phyloP scores from a whole-genome alignment of 257 asterid genomes.

The Schizonepeta tenuifolia region DNA sequence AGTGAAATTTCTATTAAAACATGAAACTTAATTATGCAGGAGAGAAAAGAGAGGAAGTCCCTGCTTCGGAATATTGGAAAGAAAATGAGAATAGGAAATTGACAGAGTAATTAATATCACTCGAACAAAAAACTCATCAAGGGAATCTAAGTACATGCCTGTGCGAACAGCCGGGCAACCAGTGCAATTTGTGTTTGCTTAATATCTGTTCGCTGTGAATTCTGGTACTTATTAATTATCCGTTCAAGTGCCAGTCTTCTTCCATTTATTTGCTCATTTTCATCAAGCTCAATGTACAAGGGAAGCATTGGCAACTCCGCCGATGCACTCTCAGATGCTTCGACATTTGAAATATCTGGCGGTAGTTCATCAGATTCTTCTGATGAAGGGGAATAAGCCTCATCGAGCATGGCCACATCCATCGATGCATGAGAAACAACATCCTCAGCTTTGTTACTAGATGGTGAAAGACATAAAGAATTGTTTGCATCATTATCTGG shows the following conservation, averaged over 20 bases:
- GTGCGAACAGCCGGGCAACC: conserved; percentile 90
- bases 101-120: conserved; percentile 14
- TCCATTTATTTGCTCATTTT: conserved; percentile 58
- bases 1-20: conserved; percentile 25
- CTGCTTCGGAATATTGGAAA: conserved; percentile 30
- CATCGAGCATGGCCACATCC: conserved; percentile 53
- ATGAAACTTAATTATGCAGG: conserved; percentile 24
- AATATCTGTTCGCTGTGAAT: conserved; percentile 55
- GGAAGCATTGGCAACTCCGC: conserved; percentile 68
- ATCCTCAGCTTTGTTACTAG: conserved; percentile 56
- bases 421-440: conserved; percentile 41
- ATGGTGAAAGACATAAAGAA: conserved; percentile 40
- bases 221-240: conserved; percentile 67
- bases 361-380: conserved; percentile 68
- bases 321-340: conserved; percentile 53
- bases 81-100: conserved; percentile 20
- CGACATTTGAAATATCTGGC: conserved; percentile 53
- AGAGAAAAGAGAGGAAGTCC: conserved; percentile 30
- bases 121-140: conserved; percentile 32
- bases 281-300: conserved; percentile 58
- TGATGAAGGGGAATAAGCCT: conserved; percentile 76
- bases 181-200: conserved; percentile 80
- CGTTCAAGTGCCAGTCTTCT: conserved; percentile 68
- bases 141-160: conserved; percentile 57
- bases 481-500: conserved; percentile 48